Evolutionary conservation across 257 asterid species (phyloP), one percentile per base, ranked within the genome.

Genomic region (Fraxinus americana): DNA sequence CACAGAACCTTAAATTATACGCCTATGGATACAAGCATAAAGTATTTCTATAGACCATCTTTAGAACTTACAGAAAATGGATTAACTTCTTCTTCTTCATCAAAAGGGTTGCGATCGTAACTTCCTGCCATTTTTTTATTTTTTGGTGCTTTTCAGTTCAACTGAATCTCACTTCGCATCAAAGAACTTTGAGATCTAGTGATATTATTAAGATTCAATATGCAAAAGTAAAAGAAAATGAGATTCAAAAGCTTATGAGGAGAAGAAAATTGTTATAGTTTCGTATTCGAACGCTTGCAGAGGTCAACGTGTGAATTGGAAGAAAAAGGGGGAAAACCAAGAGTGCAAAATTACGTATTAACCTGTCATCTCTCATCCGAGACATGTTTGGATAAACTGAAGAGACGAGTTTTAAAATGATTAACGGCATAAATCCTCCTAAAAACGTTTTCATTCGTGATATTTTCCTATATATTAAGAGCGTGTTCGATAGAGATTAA

Each of bases 81-180:
- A 74, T 79, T 82, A 71, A 85, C 84, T 84, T 83, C 87, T 2
- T 83, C 82, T 77, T 80, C 87, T 32, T 83, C 87, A 34, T 77
- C 87, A 34, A 83, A 83, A 59, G 87, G 84, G 76, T 90, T 90
- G 43, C 83, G 87, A 78, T 90, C 96, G 75, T 89, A 89, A 45
- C 76, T 66, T 32, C 76, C 76, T 45, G 76, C 76, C 67, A 61
- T 61, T 11, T 61, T 61, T 61, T 21, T 23, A 2, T 21, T 8
- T 61, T 61, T 8, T 21, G 66, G 66, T n/a, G 5, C 32, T 23
- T 61, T 9, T 61, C 30, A 61, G 67, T 61, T 61, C 32, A 61
- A 61, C 30, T 61, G 67, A 61, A 61, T 61, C 7, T 61, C 30
- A 61, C 67, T 61, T 61, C 32, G 0, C 67, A 21, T 2, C 13